Base-by-base conservation (phyloP, 2,329 filamentous ascomycete species). In the Aureobasidium sp. region DNA sequence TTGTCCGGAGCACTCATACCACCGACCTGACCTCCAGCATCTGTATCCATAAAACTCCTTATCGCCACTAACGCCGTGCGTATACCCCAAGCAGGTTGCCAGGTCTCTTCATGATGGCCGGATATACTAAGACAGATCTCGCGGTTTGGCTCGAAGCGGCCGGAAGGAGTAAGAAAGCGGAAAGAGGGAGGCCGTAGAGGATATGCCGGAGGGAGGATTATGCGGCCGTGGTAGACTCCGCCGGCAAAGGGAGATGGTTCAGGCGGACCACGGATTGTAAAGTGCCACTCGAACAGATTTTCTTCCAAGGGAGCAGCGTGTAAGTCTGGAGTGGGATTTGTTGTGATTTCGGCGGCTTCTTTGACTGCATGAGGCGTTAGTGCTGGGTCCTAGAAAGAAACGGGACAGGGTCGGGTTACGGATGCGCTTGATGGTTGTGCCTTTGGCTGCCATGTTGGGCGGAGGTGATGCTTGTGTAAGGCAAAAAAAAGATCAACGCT, bases 281-380 rank as follows among this genome's bases (percentile, higher is more conserved):
- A 99, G 79, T 99, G 94, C 94, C 94, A 99, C 77, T 97, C 92
- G 77, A 96, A 96, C 60, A 99, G 86, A 76, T 97, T 92, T 72
- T 97, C 93, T 72, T 97, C 93, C 65, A 93, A 84, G 0, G 94
- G 94, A 4, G 87, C 81, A 44, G 93, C 94, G 68, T 88, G 85
- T 76, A 93, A 95, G 78, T 96, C 91, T 60, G 89, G 81, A 2
- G 90, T 94, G 5, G 93, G 91, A 41, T 88, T 83, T 63, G 81
- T 82, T 64, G 90, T 86, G 62, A 99, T 84, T 74, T 97, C 94
- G 63, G 88, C 83, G 63, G 93, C 92, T 85, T 97, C 94, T 76
- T 90, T 91, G 71, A 97, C 87, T 90, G 67, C 47, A 50, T 1
- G 20, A 69, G 39, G 1, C 44, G 62, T 73, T 59, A 73, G 69